These are phyloP conservation scores for Cordyceps tenuipes DNA, from an alignment of 2,329 filamentous ascomycete genomes.

Conservation along the genomic window DNA sequence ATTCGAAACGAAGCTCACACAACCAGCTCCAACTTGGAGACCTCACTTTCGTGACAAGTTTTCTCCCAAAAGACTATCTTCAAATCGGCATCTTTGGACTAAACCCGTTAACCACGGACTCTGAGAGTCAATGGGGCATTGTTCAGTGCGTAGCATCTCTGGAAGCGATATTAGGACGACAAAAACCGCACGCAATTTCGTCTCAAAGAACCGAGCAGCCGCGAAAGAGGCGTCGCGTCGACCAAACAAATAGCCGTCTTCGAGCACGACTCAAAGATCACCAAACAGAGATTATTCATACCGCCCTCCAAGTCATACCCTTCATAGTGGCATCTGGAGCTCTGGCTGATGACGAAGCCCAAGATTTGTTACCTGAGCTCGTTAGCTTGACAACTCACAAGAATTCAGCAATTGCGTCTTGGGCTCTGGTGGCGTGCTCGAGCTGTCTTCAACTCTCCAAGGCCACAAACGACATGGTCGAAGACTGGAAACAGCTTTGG, in stretches of 20 bases:
- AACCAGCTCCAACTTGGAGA: slow-evolving; percentile 74
- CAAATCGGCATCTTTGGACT: slow-evolving; percentile 44
- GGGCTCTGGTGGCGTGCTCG: slow-evolving; percentile 76
- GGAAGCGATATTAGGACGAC: slow-evolving; percentile 38
- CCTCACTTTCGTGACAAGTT: slow-evolving; percentile 47
- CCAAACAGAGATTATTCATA: slow-evolving; percentile 36
- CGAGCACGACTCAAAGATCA: slow-evolving; percentile 38
- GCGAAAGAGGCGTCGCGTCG: slow-evolving; percentile 43
- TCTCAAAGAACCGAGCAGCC: slow-evolving; percentile 33
- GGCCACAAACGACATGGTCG: slow-evolving; percentile 27
- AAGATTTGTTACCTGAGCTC: slow-evolving; percentile 50
- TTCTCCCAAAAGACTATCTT: slow-evolving; percentile 36
- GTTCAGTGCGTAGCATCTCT: slow-evolving; percentile 51
- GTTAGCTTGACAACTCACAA: slow-evolving; percentile 59
- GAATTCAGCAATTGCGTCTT: slow-evolving; percentile 56
- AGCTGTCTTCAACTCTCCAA: slow-evolving; percentile 31
- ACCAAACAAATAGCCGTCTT: slow-evolving; percentile 36
- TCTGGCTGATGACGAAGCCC: slow-evolving; percentile 42
- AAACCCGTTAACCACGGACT: slow-evolving; percentile 42
- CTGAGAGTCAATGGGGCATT: slow-evolving; percentile 52
- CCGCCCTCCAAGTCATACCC: slow-evolving; percentile 49
- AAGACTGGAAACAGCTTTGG: slow-evolving; percentile 66
- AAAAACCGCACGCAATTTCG: slow-evolving; percentile 12
- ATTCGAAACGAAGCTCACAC: slow-evolving; percentile 60
- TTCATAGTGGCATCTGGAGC: slow-evolving; percentile 44